Evolutionary conservation across 73 alveolate species (phyloP), one percentile per base, ranked within the genome.

Genomic region (Tetrahymena malaccensis): DNA sequence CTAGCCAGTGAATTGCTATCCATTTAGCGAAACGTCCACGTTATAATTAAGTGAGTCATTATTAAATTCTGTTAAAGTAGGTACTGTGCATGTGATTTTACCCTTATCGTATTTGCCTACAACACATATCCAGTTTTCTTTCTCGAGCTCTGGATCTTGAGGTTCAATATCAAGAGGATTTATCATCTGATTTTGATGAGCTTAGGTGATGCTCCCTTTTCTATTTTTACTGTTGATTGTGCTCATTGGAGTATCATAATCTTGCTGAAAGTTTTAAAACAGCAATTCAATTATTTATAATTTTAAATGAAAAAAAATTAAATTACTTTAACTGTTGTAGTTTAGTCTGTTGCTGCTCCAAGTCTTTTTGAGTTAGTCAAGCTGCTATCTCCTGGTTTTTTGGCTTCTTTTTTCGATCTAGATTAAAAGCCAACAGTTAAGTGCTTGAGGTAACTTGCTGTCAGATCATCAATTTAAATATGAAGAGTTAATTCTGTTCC

Each of bases 11-110:
- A 99, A 99, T 96, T 99, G 98, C 95, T 99, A 98, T 25, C 99
- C 99, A 97, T 99, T 99, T 10, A 99, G 95, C 9, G 99, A 99
- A 10, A 99, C 98, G 94, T 99, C 99, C 11, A 99, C 99, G 97
- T 98, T 98, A 96, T 96, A 98, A 84, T 98, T 98, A 4, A 98
- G 98, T 35, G 98, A 96, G 11, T 96, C 98, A 44, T 97, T 97
- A 94, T 98, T 97, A 93, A 96, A 97, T 94, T 96, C 97, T 40
- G 97, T 98, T 40, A 98, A 98, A 43, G 96, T 94, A 15, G 99
- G 99, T 10, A 98, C 98, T 17, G 95, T 96, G 96, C 99, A 99
- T 3, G 97, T 95, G 85, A 99, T 98, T 84, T 97, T 97, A 17
- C 99, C 99, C 94, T 98, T 99, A 85, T 98, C 99, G 96, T 98